Conservation (phyloP, 1,139 yeast species). For the Hanseniaspora gamundiae region DNA sequence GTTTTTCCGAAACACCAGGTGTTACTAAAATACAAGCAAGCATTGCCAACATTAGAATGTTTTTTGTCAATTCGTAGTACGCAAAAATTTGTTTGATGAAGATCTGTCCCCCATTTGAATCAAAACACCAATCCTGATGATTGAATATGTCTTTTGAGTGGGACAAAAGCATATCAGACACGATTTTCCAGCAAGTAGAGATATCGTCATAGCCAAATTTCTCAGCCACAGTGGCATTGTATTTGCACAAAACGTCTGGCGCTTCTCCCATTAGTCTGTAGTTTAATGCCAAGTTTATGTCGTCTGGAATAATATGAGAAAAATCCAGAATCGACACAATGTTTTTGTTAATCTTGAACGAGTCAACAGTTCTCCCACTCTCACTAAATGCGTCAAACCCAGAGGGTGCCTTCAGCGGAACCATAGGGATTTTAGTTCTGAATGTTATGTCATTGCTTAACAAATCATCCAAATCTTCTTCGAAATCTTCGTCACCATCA, state of each 20-base stretch:
- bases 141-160: slow-evolving; percentile 19
- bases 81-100: slow-evolving; percentile 50
- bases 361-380: slow-evolving; percentile 19
- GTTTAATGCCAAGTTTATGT: slow-evolving; percentile 63
- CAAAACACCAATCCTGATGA: slow-evolving; percentile 63
- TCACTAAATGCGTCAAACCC: slow-evolving; percentile 11
- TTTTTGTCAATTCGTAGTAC: slow-evolving; percentile 52
- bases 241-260: slow-evolving; percentile 51
- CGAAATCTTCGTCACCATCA: not conserved
- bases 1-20: slow-evolving; percentile 10
- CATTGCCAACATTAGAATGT: slow-evolving; percentile 87
- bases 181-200: slow-evolving; percentile 69
- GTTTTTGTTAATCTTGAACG: slow-evolving; percentile 29
- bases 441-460: slow-evolving; percentile 26
- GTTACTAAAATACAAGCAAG: slow-evolving; percentile 49
- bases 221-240: slow-evolving; percentile 64
- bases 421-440: slow-evolving; percentile 25
- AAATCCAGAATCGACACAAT: slow-evolving; percentile 56
- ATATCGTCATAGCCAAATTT: slow-evolving; percentile 50
- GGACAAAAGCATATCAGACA: slow-evolving; percentile 26
- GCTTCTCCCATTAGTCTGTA: slow-evolving; percentile 59
- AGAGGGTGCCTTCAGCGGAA: slow-evolving; percentile 7
- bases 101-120: slow-evolving; percentile 73
- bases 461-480: slow-evolving; percentile 14
- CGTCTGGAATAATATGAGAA: slow-evolving; percentile 61